These are phyloP conservation scores for Croton laevigatus DNA, from an alignment of 441 rosid genomes.

Conservation along the genomic window DNA sequence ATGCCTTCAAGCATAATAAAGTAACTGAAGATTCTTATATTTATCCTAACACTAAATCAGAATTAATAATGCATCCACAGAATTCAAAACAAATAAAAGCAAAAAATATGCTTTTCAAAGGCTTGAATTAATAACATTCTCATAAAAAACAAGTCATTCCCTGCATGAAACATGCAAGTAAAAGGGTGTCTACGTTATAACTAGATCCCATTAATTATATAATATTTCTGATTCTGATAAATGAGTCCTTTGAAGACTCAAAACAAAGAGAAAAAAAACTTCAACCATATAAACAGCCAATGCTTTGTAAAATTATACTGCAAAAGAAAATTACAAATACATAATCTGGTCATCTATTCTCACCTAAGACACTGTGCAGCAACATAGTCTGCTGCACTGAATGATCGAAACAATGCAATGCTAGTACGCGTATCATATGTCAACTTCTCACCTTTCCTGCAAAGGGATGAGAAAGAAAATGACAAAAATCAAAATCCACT, in stretches of 20 bases:
- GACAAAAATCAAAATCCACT: conserved; percentile 19
- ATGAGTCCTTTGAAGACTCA: background rate
- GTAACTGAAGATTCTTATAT: background rate
- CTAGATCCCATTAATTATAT: background rate
- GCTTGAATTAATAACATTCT: background rate
- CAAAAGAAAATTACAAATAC: background rate
- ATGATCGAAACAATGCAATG: conserved; percentile 67
- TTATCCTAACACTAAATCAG: no score
- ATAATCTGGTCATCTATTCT: conserved; percentile 12
- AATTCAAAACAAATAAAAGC: background rate
- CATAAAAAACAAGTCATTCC: background rate
- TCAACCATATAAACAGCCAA: background rate
- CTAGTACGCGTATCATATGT: conserved; percentile 63
- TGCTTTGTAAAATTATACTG: background rate
- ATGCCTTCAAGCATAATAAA: background rate
- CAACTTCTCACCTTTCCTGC: conserved; percentile 58
- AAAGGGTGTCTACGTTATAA: background rate
- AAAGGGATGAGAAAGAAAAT: conserved; percentile 21
- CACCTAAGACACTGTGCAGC: conserved; percentile 81
- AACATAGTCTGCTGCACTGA: conserved; percentile 74
- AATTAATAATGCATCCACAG: no score
- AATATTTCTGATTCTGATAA: background rate
- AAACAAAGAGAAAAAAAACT: conserved; percentile 2
- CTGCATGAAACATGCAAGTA: background rate
- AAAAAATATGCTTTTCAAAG: background rate